Evolutionary conservation across 805 yeast genomes (phyloP), one percentile per base, ranked within the genome.

Genomic region (Candida stauntonica): DNA sequence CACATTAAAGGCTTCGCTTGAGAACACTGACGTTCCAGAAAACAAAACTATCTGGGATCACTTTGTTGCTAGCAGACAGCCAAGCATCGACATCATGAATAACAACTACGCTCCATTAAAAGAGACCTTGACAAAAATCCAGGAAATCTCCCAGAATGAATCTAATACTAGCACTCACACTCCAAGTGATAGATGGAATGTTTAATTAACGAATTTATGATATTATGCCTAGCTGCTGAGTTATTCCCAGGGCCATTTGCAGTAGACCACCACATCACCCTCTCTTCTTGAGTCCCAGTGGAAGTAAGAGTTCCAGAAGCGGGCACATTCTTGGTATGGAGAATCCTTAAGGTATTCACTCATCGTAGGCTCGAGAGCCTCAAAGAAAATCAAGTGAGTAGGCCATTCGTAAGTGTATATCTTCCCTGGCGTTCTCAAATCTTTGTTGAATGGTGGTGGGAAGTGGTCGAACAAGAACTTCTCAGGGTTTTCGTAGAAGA

Each of bases 211-310:
- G 9, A 11, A 14, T 48, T 28, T n/a, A n/a, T n/a, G n/a, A n/a
- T n/a, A n/a, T n/a, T n/a, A n/a, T n/a, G n/a, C n/a, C n/a, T n/a
- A n/a, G n/a, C n/a, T n/a, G n/a, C n/a, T n/a, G n/a, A n/a, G n/a
- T n/a, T n/a, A 60, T 27, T 60, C 61, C 63, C 61, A 58, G n/a
- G 62, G 63, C 62, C 62, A 58, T 37, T 58, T 52, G 38, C 66
- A 59, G 49, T 79, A 83, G 3, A 89, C 77, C 5, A 88, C 65
- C 0, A 89, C 69, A 57, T 86, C 91, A 0, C 98, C 98, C 3
- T 58, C 51, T 39, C 97, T 68, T 46, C 97, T 70, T 31, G 63
- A 51, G 55, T 91, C 98, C 85, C 96, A 94, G 59, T 89, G 97
- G 56, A 78, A 75, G 35, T 77, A 72, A 29, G 86, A 73, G 49